Base-by-base conservation (phyloP, 257 asterid species). In the Thymus quinquecostatus region DNA sequence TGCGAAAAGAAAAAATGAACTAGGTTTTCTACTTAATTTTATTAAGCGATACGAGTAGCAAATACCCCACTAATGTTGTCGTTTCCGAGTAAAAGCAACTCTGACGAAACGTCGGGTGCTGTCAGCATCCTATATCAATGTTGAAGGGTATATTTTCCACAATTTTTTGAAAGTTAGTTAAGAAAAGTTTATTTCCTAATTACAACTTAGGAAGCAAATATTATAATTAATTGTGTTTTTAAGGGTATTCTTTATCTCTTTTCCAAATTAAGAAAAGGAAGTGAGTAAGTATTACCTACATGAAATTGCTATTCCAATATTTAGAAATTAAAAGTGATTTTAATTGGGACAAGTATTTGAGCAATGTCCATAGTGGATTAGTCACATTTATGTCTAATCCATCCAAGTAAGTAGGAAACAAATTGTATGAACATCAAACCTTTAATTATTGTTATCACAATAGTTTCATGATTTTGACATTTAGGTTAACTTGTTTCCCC, bases 391-490 rank as follows among this genome's bases (percentile, higher is more conserved):
- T 38, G 72, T 72, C 79, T 79, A 77, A 80, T 75, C 75, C 11
- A 64, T 75, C 61, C 51, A 68, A 54, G 66, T 62, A 76, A 33
- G 27, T 44, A 61, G 32, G 78, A 67, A 76, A 63, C 40, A 76
- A 40, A 70, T 21, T 21, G 44, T 41, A 38, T 29, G 49, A 10
- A 69, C 53, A 68, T 50, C 75, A 70, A 73, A 68, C 69, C 69
- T 61, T 82, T 75, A 68, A 74, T 85, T 71, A 77, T 54, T 62
- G 50, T 73, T 61, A 64, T 55, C 76, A 60, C 62, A 50, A 70
- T 67, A 65, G 44, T 32, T 57, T 82, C 68, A 75, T 64, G 82
- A 85, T 78, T 38, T 68, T 54, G 79, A 78, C 82, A 50, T 29
- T 59, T 48, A 66, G 76, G 38, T 54, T 10, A 63, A 29, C 49